Evolutionary conservation across 495 filamentous ascomycete genomes (phyloP).

Genomic region (Tuber melanosporum): DNA sequence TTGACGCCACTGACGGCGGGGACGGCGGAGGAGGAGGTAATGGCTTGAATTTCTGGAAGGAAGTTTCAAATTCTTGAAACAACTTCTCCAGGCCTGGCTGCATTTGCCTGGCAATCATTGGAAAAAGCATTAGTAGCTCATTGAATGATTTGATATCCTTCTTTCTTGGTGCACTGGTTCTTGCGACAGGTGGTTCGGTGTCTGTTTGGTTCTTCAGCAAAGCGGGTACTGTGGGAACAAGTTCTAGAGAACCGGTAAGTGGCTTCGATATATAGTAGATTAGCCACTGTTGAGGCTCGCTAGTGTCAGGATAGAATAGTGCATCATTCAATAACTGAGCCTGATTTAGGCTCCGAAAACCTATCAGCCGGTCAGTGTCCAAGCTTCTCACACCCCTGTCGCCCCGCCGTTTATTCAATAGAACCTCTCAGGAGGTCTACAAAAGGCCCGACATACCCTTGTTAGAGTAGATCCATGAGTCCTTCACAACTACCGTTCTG

Average conservation of each 20-base stretch:
- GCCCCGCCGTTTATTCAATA: not conserved
- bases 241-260: constrained; percentile 76
- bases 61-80: constrained; percentile 79
- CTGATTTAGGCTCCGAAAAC: constrained; percentile 86
- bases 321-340: constrained; percentile 79
- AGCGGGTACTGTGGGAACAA: constrained; percentile 46
- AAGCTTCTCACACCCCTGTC: constrained; percentile 2
- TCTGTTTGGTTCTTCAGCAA: constrained; percentile 29
- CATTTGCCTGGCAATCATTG: constrained; percentile 96
- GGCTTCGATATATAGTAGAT: constrained; percentile 94
- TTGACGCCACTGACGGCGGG: constrained; percentile 45
- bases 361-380: constrained; percentile 48
- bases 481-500: constrained; percentile 88
- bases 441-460: constrained; percentile 60
- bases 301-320: constrained; percentile 75
- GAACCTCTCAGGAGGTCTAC: constrained; percentile 12
- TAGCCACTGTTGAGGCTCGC: constrained; percentile 81
- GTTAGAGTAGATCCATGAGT: constrained; percentile 87
- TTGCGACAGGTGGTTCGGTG: constrained; percentile 7
- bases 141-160: constrained; percentile 87
- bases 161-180: constrained; percentile 47
- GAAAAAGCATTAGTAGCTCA: constrained; percentile 85
- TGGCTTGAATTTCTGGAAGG: constrained; percentile 60
- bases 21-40: constrained; percentile 67
- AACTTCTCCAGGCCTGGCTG: constrained; percentile 82